phyloP scores from a whole-genome alignment of 169 alveolate genomes.

The Cryptosporidium muris region DNA sequence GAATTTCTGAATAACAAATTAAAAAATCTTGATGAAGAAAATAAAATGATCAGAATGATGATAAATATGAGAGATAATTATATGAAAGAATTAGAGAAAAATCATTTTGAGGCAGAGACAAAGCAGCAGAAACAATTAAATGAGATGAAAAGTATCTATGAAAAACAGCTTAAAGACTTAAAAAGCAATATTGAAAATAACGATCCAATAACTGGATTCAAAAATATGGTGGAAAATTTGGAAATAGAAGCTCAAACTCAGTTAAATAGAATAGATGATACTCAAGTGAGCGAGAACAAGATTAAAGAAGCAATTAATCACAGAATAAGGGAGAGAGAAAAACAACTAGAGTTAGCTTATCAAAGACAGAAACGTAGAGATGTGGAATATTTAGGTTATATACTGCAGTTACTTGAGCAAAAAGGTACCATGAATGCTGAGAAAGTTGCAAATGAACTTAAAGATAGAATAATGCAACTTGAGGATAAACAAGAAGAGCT shows the following conservation, averaged over 20 bases:
- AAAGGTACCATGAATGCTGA: constrained; percentile 46
- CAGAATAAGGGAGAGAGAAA: constrained; percentile 56
- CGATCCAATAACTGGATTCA: constrained; percentile 52
- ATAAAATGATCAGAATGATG: constrained; percentile 28
- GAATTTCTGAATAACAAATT: constrained; percentile 36
- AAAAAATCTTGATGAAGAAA: constrained; percentile 27
- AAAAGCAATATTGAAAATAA: constrained; percentile 36
- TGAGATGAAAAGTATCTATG: constrained; percentile 55
- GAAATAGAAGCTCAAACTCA: constrained; percentile 48
- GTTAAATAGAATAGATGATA: constrained; percentile 44
- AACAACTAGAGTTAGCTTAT: constrained; percentile 63
- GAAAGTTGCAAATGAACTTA: constrained; percentile 9
- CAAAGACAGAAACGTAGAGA: constrained; percentile 53
- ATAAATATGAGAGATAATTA: constrained; percentile 61
- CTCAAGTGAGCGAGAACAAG: constrained; percentile 18
- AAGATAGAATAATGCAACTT: constrained; percentile 25
- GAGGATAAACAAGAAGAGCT: constrained; percentile 64
- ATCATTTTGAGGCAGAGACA: constrained; percentile 32
- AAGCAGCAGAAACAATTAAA: constrained; percentile 39
- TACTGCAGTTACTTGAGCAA: constrained; percentile 24
- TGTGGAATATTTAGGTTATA: constrained; percentile 36
- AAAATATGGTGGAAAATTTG: constrained; percentile 36
- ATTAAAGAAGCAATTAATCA: constrained; percentile 27
- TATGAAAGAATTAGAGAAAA: constrained; percentile 55
- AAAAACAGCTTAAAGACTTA: constrained; percentile 36